Conservation (phyloP, 768 basidiomycete species). For the Coprinopsis sp. region DNA sequence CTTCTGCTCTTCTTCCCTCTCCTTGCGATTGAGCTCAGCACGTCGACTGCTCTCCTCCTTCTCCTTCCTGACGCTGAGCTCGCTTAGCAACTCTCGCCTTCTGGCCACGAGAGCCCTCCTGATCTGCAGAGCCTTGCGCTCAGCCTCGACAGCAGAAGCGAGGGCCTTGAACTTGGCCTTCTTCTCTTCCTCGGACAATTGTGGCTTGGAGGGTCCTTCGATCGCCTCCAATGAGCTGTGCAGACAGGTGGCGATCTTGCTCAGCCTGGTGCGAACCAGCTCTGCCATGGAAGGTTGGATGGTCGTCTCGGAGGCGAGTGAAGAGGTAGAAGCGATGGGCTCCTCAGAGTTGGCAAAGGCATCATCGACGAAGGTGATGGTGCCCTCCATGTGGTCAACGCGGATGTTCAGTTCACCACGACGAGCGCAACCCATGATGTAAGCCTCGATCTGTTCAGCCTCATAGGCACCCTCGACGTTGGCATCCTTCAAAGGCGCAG, state of each 20-base stretch:
- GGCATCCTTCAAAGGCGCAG: constrained; percentile 63
- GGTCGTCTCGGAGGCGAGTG: constrained; percentile 27
- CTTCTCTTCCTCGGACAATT: constrained; percentile 49
- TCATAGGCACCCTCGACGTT: constrained; percentile 54
- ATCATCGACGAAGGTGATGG: constrained; percentile 81
- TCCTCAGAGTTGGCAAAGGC: constrained; percentile 51
- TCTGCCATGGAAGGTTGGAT: constrained; percentile 72
- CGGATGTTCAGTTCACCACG: constrained; percentile 82
- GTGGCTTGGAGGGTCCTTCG: constrained; percentile 33
- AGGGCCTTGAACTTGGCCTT: constrained; percentile 54
- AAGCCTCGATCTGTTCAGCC: constrained; percentile 81
- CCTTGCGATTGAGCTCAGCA: constrained; percentile 60
- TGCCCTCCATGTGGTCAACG: constrained; percentile 84
- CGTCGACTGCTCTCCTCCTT: constrained; percentile 81
- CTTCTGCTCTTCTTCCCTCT: constrained; percentile 66
- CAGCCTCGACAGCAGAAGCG: constrained; percentile 60
- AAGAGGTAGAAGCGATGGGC: constrained; percentile 22
- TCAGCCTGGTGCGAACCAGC: constrained; percentile 72
- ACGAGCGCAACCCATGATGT: constrained; percentile 88
- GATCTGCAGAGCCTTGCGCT: constrained; percentile 72
- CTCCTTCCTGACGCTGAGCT: constrained; percentile 80
- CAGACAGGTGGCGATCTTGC: constrained; percentile 68
- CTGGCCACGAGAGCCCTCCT: constrained; percentile 80
- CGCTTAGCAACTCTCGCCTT: constrained; percentile 78
- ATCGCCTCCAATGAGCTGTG: constrained; percentile 64